Conservation (phyloP, 2,329 filamentous ascomycete genomes). For the Sarocladium kiliense region DNA sequence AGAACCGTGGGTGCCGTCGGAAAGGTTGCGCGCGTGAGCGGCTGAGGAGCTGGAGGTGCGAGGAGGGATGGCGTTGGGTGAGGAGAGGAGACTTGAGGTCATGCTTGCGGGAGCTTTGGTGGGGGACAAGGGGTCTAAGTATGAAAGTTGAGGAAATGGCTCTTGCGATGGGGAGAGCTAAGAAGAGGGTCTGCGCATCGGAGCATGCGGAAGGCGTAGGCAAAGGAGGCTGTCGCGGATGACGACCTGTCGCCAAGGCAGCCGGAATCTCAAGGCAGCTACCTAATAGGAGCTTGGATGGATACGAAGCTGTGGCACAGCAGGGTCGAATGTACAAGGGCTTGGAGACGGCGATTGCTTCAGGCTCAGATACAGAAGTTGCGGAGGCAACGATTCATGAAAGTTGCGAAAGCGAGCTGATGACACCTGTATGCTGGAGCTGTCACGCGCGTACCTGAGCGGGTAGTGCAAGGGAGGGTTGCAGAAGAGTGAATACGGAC, state of each 20-base stretch:
- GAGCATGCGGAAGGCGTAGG: background rate
- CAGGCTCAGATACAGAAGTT: background rate
- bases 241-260: background rate
- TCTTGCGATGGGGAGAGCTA: background rate
- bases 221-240: background rate
- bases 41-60: constrained; percentile 60
- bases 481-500: background rate
- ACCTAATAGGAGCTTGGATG: background rate
- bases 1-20: constrained; percentile 13
- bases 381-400: background rate
- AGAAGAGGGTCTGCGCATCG: constrained; percentile 1
- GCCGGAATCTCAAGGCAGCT: background rate
- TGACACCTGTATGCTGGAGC: background rate
- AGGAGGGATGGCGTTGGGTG: constrained; percentile 63
- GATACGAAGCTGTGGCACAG: background rate
- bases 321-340: background rate
- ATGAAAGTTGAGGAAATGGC: background rate
- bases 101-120: background rate
- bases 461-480: background rate
- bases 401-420: background rate
- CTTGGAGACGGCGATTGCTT: background rate
- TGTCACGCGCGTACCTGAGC: constrained; percentile 6
- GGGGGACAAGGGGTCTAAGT: background rate
- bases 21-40: constrained; percentile 18
- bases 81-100: constrained; percentile 16